These are phyloP conservation scores for Lecanosticta acicola DNA, from an alignment of 2,329 filamentous ascomycete species.

Conservation along the genomic window DNA sequence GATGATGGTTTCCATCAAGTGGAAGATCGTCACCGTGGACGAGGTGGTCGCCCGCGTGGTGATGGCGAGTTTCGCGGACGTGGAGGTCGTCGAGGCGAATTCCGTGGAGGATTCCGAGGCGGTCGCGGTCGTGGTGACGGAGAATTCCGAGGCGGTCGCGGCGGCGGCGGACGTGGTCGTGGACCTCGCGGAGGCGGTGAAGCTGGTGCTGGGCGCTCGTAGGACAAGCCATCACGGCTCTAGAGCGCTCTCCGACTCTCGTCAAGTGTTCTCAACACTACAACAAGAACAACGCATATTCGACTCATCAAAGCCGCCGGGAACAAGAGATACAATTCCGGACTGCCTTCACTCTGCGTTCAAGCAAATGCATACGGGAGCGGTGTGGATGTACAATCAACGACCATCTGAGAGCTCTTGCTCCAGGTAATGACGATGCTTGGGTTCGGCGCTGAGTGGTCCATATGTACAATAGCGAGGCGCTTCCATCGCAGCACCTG, in stretches of 20 bases:
- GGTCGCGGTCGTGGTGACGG: constrained; percentile 34
- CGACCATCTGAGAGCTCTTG: constrained; percentile 1
- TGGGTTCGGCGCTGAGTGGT: constrained; percentile 1
- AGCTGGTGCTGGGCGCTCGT: constrained; percentile 14
- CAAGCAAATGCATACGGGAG: neutral
- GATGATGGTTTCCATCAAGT: constrained; percentile 69
- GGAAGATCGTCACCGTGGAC: constrained; percentile 25
- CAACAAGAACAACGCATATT: no score
- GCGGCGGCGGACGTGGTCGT: constrained; percentile 19
- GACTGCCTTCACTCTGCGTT: constrained; percentile 1
- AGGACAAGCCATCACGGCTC: constrained; percentile 15
- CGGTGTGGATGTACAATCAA: neutral
- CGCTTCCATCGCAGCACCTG: neutral
- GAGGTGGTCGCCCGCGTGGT: constrained; percentile 37
- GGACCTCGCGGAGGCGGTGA: constrained; percentile 22
- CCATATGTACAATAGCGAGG: neutral
- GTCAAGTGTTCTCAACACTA: no score
- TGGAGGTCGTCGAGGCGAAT: constrained; percentile 19
- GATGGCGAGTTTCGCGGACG: constrained; percentile 34
- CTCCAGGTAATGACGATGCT: neutral
- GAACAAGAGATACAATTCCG: neutral
- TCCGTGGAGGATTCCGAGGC: constrained; percentile 11
- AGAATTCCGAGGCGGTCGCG: constrained; percentile 33
- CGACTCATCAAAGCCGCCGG: neutral
- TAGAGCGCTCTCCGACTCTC: no score